These are phyloP conservation scores for Dinochytrium kinnereticum DNA, from an alignment of 371 early-diverging fungal species.

Conservation along the genomic window DNA sequence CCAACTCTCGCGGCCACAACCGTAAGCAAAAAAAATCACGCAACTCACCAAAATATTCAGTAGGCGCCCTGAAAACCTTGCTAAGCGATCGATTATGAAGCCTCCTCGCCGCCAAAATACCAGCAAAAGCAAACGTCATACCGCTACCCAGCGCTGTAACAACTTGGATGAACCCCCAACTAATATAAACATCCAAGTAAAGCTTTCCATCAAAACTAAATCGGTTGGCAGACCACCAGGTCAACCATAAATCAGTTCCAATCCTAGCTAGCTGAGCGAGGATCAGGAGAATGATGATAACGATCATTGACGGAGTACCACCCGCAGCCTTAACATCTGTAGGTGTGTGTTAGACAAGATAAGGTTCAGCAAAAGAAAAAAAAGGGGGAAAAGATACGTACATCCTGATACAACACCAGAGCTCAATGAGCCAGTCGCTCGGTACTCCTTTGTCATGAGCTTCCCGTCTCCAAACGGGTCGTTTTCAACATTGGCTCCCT, in stretches of 20 bases:
- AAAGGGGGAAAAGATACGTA: conserved; percentile 4
- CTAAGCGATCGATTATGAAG: conserved; percentile 66
- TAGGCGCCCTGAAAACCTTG: conserved; percentile 69
- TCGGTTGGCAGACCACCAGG: conserved; percentile 38
- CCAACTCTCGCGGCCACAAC: background rate
- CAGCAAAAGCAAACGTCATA: conserved; percentile 29
- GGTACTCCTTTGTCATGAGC: conserved; percentile 23
- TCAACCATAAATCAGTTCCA: conserved; percentile 51
- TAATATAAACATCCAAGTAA: conserved; percentile 36
- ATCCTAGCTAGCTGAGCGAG: conserved; percentile 42
- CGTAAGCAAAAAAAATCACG: background rate
- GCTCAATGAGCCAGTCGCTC: conserved; percentile 16
- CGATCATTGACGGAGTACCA: background rate
- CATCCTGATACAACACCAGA: conserved; percentile 5
- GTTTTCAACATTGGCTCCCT: background rate
- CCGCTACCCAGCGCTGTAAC: conserved; percentile 21
- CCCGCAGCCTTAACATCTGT: conserved; percentile 17
- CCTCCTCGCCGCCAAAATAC: conserved; percentile 35
- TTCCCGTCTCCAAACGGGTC: conserved; percentile 6
- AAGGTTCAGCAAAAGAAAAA: background rate
- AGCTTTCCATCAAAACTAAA: conserved; percentile 25
- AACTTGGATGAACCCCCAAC: conserved; percentile 23
- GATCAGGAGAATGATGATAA: conserved; percentile 18
- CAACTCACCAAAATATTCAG: conserved; percentile 51
- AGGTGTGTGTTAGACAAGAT: background rate